Conservation (phyloP, 176 grass and related monocot species). For the Oryza meridionalis region DNA sequence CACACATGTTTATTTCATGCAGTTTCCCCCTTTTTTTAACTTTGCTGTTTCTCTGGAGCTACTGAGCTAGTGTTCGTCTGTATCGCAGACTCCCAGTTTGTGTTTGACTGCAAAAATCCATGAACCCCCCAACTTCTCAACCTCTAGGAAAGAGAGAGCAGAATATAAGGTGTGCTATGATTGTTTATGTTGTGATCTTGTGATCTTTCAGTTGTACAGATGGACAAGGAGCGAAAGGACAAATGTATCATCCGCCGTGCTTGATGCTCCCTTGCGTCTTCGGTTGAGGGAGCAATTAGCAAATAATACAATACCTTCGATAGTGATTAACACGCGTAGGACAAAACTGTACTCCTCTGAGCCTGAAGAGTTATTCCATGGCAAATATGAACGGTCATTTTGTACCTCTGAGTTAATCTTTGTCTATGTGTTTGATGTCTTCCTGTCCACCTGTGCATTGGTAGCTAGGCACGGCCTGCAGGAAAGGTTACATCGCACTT, state of each 20-base stretch:
- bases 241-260: not conserved
- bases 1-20: conserved; percentile 19
- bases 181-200: conserved; percentile 25
- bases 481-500: not conserved
- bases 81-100: not conserved
- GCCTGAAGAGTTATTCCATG: not conserved
- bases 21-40: not conserved
- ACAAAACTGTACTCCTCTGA: not conserved
- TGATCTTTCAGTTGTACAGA: conserved; percentile 13
- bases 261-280: conserved; percentile 27
- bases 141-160: not conserved
- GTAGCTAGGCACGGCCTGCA: not conserved
- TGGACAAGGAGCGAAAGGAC: conserved; percentile 24
- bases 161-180: not conserved
- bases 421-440: not conserved
- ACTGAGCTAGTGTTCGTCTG: not conserved
- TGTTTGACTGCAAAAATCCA: not conserved
- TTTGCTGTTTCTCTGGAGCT: not conserved
- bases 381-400: not conserved
- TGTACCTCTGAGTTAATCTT: not conserved
- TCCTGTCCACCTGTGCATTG: not conserved
- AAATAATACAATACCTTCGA: not conserved
- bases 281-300: not conserved
- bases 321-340: not conserved
- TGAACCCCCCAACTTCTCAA: not conserved